A percentile compares a stretch with the other conserved stretches of the same genome.
phyloP scores from a whole-genome alignment of 2,329 filamentous ascomycete genomes.

The Ophiocordyceps camponoti-floridani region DNA sequence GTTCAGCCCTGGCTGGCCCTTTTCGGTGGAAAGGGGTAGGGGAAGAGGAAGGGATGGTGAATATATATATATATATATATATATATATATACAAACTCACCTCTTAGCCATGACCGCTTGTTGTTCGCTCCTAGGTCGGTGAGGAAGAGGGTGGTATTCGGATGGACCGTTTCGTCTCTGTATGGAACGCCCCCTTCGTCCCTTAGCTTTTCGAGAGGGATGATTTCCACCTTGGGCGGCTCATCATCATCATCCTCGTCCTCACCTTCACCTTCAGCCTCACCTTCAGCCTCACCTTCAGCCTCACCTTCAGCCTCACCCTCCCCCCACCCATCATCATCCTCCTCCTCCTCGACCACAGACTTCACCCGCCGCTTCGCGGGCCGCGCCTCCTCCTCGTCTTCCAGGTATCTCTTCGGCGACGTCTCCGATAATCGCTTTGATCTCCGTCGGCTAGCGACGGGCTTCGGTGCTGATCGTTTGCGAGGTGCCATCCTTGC shows the following conservation, averaged over 20 bases:
- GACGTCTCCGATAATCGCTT: slow-evolving; percentile 24
- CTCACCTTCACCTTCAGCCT: slow-evolving; percentile 10
- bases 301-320: slow-evolving; percentile 3
- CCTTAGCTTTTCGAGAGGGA: slow-evolving; percentile 18
- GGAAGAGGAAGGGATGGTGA: too few species aligned
- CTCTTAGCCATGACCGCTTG: slow-evolving; percentile 38
- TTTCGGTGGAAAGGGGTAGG: not conserved
- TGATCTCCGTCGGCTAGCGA: slow-evolving; percentile 25
- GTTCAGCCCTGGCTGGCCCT: not conserved
- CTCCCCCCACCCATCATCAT: slow-evolving; percentile 8
- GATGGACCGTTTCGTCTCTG: slow-evolving; percentile 32
- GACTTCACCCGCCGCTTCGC: not conserved
- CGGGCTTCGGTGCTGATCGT: slow-evolving; percentile 12
- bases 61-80: too few species aligned
- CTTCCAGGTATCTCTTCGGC: slow-evolving; percentile 35
- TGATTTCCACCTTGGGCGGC: slow-evolving; percentile 15
- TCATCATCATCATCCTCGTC: slow-evolving; percentile 19
- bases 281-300: slow-evolving; percentile 1
- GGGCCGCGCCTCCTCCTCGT: slow-evolving; percentile 1
- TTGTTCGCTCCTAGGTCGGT: slow-evolving; percentile 42
- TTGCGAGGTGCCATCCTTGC: slow-evolving; percentile 23
- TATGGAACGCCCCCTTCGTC: slow-evolving; percentile 23
- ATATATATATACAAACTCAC: too few species aligned
- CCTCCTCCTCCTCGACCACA: slow-evolving; percentile 2
- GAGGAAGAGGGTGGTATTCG: slow-evolving; percentile 40